Percentiles rank a stretch among this genome's conserved stretches.
Evolutionary conservation across 2,329 filamentous ascomycete species (phyloP).

Genomic region (Fusarium torulosum): DNA sequence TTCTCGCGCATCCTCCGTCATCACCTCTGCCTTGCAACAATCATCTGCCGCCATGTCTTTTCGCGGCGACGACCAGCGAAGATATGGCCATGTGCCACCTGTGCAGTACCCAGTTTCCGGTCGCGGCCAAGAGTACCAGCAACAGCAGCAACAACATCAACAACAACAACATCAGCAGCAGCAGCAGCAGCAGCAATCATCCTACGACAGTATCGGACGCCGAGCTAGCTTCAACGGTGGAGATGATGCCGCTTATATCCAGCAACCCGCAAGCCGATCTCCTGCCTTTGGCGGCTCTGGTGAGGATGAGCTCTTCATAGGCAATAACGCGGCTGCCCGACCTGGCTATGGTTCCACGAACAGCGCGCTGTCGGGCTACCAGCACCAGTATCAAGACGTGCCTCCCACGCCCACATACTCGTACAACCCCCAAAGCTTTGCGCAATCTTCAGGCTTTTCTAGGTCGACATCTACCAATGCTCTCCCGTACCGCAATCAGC

Average conservation of each 20-base stretch:
- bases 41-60: slow-evolving; percentile 67
- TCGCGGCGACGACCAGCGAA: slow-evolving; percentile 70
- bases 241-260: slow-evolving; percentile 74
- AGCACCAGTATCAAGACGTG: slow-evolving; percentile 63
- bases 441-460: slow-evolving; percentile 50
- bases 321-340: slow-evolving; percentile 56
- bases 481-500: slow-evolving; percentile 62
- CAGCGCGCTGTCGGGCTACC: slow-evolving; percentile 64
- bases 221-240: slow-evolving; percentile 81
- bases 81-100: slow-evolving; percentile 75
- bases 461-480: slow-evolving; percentile 66
- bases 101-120: slow-evolving; percentile 70
- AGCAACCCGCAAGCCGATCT: slow-evolving; percentile 47
- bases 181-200: slow-evolving; percentile 50
- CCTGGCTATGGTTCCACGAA: slow-evolving; percentile 59
- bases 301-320: slow-evolving; percentile 75
- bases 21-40: slow-evolving; percentile 12
- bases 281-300: slow-evolving; percentile 43
- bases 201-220: slow-evolving; percentile 56
- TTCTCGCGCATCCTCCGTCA: slow-evolving; percentile 23
- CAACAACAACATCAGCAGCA: slow-evolving; percentile 49
- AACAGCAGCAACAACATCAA: slow-evolving; percentile 53
- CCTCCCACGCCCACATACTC: slow-evolving; percentile 62
- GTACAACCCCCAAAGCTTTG: slow-evolving; percentile 80
- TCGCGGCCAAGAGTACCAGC: slow-evolving; percentile 51